A percentile compares a stretch with the other conserved stretches of the same genome.
Conservation (phyloP, 2,329 filamentous ascomycete species). For the Pseudogymnoascus sp. region DNA sequence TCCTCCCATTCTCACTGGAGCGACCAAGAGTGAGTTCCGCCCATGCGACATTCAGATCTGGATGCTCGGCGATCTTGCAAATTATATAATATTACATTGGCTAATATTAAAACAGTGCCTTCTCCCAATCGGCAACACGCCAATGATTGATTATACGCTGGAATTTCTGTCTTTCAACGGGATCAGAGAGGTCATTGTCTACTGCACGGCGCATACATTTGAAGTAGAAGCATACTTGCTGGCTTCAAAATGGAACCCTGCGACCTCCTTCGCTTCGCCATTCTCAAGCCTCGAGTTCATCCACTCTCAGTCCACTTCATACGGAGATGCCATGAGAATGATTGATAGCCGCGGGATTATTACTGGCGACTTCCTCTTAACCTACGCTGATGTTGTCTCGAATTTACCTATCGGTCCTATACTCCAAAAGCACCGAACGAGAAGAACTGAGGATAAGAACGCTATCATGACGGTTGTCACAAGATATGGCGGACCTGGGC, state of each 20-base stretch:
- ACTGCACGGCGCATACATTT: constrained; percentile 80
- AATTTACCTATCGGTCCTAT: constrained; percentile 79
- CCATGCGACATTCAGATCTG: background rate
- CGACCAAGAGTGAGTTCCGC: constrained; percentile 66
- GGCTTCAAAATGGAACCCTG: constrained; percentile 64
- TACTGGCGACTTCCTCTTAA: constrained; percentile 81
- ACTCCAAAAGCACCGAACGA: constrained; percentile 69
- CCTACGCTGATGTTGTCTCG: constrained; percentile 87
- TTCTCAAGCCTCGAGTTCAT: constrained; percentile 80
- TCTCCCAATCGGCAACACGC: constrained; percentile 83
- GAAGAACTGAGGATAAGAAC: constrained; percentile 77
- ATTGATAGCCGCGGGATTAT: constrained; percentile 81
- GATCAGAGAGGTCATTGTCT: constrained; percentile 89
- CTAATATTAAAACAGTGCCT: constrained; percentile 59
- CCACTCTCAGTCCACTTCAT: constrained; percentile 73
- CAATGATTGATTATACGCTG: constrained; percentile 94
- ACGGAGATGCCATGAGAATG: constrained; percentile 91
- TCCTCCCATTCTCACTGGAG: constrained; percentile 81
- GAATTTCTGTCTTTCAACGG: constrained; percentile 93
- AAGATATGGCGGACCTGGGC: constrained; percentile 61
- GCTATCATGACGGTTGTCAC: constrained; percentile 97
- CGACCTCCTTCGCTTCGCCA: constrained; percentile 59
- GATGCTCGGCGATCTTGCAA: background rate
- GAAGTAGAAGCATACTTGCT: constrained; percentile 82
- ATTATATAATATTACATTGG: constrained; percentile 19